phyloP scores from a whole-genome alignment of 2,329 filamentous ascomycete genomes.

The Aspergillus ibericus region DNA sequence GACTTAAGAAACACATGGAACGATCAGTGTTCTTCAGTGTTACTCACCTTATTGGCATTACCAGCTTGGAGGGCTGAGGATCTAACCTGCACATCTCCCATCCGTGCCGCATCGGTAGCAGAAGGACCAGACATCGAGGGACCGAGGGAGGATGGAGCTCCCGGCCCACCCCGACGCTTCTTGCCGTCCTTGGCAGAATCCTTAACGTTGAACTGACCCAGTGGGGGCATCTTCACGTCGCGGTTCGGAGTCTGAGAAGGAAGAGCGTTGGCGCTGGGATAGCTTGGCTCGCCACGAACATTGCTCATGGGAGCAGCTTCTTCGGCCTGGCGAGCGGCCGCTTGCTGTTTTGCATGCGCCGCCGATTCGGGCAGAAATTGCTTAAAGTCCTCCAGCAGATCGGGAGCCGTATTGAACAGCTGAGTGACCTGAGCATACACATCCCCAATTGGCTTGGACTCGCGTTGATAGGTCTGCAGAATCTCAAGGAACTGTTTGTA shows the following conservation, averaged over 20 bases:
- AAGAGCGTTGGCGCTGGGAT: slow-evolving; percentile 42
- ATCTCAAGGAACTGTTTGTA: slow-evolving; percentile 99
- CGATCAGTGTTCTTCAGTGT: not conserved
- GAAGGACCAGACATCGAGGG: slow-evolving; percentile 36
- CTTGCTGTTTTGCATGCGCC: slow-evolving; percentile 64
- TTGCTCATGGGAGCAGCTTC: slow-evolving; percentile 68
- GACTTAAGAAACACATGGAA: not conserved
- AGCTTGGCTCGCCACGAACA: slow-evolving; percentile 55
- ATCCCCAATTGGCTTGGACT: slow-evolving; percentile 97
- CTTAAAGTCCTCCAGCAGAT: slow-evolving; percentile 96
- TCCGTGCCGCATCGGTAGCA: slow-evolving; percentile 30
- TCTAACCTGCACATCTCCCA: slow-evolving; percentile 37
- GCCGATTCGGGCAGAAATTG: slow-evolving; percentile 94
- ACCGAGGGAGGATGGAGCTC: slow-evolving; percentile 34
- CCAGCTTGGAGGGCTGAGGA: slow-evolving; percentile 40
- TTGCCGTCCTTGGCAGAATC: slow-evolving; percentile 88
- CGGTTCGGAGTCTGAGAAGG: slow-evolving; percentile 53
- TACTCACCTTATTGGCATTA: slow-evolving; percentile 53
- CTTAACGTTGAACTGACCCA: slow-evolving; percentile 86
- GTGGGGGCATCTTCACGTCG: slow-evolving; percentile 76
- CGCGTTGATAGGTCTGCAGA: slow-evolving; percentile 93
- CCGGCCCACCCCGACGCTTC: slow-evolving; percentile 69
- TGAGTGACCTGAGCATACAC: slow-evolving; percentile 96
- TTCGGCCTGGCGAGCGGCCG: slow-evolving; percentile 62
- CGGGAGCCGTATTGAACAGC: slow-evolving; percentile 87